Percentiles rank a stretch among this genome's conserved stretches.
These are phyloP conservation scores for Ceratocystis ficicola DNA, from an alignment of 2,329 filamentous ascomycete genomes.

Conservation along the genomic window DNA sequence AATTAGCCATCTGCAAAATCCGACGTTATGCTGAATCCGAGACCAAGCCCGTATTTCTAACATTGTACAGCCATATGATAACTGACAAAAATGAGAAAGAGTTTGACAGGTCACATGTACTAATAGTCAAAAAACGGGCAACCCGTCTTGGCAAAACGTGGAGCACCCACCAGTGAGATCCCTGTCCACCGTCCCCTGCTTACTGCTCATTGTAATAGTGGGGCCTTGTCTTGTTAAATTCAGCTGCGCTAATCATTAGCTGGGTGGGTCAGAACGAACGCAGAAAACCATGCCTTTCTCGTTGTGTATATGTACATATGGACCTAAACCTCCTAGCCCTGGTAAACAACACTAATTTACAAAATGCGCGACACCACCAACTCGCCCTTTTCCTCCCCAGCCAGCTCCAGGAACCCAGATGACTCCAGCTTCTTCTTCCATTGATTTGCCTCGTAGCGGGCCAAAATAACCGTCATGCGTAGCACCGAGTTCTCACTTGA, in stretches of 20 bases:
- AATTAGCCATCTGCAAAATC: too few relatives aligned
- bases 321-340: not conserved
- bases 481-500: conserved; percentile 45
- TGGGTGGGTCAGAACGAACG: not conserved
- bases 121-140: not conserved
- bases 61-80: not conserved
- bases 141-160: conserved; percentile 11
- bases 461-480: conserved; percentile 65
- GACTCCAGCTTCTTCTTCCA: conserved; percentile 63
- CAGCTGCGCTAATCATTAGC: not conserved
- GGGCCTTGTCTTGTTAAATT: not conserved
- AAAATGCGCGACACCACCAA: conserved; percentile 42
- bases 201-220: not conserved
- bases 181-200: not conserved
- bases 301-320: not conserved
- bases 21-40: not conserved
- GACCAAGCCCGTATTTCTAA: not conserved
- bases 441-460: conserved; percentile 58
- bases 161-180: not conserved
- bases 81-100: not conserved
- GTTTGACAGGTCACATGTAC: not conserved
- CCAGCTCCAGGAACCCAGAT: conserved; percentile 42
- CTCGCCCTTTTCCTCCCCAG: conserved; percentile 35
- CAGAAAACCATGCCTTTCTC: not conserved
- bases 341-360: conserved; percentile 25